Evolutionary conservation across 257 asterid genomes (phyloP).

Genomic region (Capsicum baccatum): DNA sequence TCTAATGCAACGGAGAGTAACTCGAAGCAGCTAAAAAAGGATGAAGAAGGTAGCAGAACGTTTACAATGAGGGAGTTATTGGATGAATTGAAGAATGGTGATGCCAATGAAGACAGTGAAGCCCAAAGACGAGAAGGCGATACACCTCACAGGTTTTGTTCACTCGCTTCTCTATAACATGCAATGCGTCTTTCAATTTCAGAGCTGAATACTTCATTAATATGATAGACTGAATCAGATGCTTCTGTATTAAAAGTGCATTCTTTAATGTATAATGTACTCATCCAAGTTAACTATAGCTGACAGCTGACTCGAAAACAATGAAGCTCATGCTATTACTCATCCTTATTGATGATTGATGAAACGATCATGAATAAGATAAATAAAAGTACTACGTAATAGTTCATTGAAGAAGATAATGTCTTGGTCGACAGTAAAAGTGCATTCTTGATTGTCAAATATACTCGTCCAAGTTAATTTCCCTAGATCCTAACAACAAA

Average conservation of each 20-base stretch:
- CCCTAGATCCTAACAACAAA: no score
- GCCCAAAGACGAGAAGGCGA: slow-evolving; percentile 51
- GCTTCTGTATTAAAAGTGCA: neutral
- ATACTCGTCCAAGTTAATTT: neutral
- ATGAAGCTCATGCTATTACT: neutral
- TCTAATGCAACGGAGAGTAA: slow-evolving; percentile 41
- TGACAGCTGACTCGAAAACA: neutral
- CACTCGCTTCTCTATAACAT: neutral
- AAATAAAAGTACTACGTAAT: neutral
- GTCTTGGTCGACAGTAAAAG: neutral
- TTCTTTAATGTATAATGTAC: neutral
- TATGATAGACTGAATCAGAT: slow-evolving; percentile 13
- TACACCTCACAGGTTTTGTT: slow-evolving; percentile 73
- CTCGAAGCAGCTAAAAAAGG: slow-evolving; percentile 50
- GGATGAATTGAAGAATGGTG: slow-evolving; percentile 85
- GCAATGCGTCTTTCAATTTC: neutral
- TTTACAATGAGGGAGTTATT: slow-evolving; percentile 96
- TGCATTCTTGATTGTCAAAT: slow-evolving; percentile 9
- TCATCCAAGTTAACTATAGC: slow-evolving; percentile 22
- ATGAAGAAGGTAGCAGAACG: slow-evolving; percentile 78
- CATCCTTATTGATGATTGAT: neutral
- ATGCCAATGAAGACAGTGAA: slow-evolving; percentile 46
- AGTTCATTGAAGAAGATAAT: neutral
- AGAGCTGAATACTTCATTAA: neutral
- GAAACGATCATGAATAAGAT: neutral